Percentiles rank a stretch among this genome's conserved stretches.
phyloP scores from a whole-genome alignment of 352 stramenopile species.

The Thalassiosira ordinaria region DNA sequence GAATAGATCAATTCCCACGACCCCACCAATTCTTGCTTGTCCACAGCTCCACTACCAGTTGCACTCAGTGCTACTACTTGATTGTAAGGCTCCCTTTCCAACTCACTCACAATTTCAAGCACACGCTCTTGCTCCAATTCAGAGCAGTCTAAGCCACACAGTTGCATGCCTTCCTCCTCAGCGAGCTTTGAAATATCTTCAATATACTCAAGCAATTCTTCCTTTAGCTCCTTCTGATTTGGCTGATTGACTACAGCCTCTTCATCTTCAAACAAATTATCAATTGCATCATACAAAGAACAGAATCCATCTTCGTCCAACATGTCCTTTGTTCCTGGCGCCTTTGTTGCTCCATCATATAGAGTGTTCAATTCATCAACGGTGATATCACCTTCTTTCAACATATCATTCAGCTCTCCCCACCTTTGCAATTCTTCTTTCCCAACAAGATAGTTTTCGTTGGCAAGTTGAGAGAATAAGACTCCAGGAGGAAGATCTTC shows the following conservation, averaged over 20 bases:
- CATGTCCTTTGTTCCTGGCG: slow-evolving; percentile 50
- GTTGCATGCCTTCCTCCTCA: slow-evolving; percentile 56
- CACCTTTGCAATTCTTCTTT: slow-evolving; percentile 67
- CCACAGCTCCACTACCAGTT: slow-evolving; percentile 3
- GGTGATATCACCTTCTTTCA: slow-evolving; percentile 68
- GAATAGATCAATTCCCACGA: slow-evolving; percentile 81
- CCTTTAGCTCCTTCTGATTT: slow-evolving; percentile 35
- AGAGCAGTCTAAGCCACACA: slow-evolving; percentile 69
- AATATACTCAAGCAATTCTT: slow-evolving; percentile 65
- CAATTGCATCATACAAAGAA: slow-evolving; percentile 70
- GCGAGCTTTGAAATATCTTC: slow-evolving; percentile 51
- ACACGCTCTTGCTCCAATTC: slow-evolving; percentile 74
- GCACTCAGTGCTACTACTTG: slow-evolving; percentile 14
- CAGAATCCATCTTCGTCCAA: slow-evolving; percentile 73
- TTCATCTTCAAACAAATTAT: slow-evolving; percentile 79
- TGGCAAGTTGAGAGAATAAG: slow-evolving; percentile 71
- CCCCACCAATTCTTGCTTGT: slow-evolving; percentile 67
- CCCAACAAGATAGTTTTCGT: slow-evolving; percentile 69
- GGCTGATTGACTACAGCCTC: slow-evolving; percentile 28
- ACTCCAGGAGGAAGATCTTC: slow-evolving; percentile 64
- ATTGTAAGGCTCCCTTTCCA: slow-evolving; percentile 69
- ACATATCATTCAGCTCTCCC: slow-evolving; percentile 76
- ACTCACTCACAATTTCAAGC: slow-evolving; percentile 61
- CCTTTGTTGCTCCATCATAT: slow-evolving; percentile 52
- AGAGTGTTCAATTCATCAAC: slow-evolving; percentile 67